phyloP scores from a whole-genome alignment of 257 asterid species.

The Solanum etuberosum region DNA sequence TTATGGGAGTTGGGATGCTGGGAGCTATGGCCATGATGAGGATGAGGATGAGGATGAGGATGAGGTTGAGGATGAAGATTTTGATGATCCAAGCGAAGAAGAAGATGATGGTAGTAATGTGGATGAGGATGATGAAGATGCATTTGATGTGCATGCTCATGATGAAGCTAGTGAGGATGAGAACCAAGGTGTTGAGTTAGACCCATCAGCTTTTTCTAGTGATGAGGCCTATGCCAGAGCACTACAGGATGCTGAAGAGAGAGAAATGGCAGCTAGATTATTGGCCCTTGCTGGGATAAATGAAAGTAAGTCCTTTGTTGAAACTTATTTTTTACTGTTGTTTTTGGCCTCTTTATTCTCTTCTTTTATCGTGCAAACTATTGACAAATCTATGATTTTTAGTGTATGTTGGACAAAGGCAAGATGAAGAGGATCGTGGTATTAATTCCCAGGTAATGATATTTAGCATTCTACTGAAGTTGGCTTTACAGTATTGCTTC shows the following conservation, averaged over 20 bases:
- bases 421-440: slow-evolving; percentile 41
- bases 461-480: not conserved
- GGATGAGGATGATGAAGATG: slow-evolving; percentile 53
- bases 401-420: slow-evolving; percentile 13
- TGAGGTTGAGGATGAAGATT: slow-evolving; percentile 40
- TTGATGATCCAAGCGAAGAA: slow-evolving; percentile 60
- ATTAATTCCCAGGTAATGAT: slow-evolving; percentile 54
- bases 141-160: slow-evolving; percentile 50
- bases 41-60: slow-evolving; percentile 44
- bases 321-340: not conserved
- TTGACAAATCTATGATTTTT: slow-evolving; percentile 12
- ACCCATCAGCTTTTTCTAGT: slow-evolving; percentile 76
- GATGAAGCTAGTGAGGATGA: slow-evolving; percentile 43
- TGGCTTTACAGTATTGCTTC: not conserved
- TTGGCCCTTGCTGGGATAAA: slow-evolving; percentile 71
- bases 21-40: slow-evolving; percentile 40
- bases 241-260: slow-evolving; percentile 85
- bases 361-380: slow-evolving; percentile 15
- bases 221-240: slow-evolving; percentile 98
- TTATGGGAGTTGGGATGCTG: slow-evolving; percentile 75
- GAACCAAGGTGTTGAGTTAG: slow-evolving; percentile 46
- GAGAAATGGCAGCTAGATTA: slow-evolving; percentile 85
- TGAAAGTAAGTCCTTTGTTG: slow-evolving; percentile 31
- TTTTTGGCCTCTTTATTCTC: not conserved
- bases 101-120: slow-evolving; percentile 51